Conservation (phyloP, 768 basidiomycete genomes). For the Boletales sp. region DNA sequence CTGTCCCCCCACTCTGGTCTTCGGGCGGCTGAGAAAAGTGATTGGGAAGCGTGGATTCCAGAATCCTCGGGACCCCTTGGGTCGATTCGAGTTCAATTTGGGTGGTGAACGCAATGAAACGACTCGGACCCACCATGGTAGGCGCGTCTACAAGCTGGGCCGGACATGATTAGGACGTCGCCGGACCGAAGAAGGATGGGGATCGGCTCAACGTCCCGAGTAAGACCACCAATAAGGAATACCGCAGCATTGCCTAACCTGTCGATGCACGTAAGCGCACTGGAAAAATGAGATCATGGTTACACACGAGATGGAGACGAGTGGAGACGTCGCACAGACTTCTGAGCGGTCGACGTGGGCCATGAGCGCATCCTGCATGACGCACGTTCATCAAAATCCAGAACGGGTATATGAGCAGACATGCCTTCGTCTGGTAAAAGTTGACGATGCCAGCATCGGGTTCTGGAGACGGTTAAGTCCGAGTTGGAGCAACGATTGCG, state of each 20-base stretch:
- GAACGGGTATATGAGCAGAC: not conserved
- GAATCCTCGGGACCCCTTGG: conserved; percentile 80
- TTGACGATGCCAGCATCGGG: conserved; percentile 98
- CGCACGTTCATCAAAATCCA: not conserved
- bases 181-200: conserved; percentile 88
- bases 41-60: conserved; percentile 74
- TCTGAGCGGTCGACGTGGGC: conserved; percentile 98
- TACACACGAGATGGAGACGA: conserved; percentile 90
- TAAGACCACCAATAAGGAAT: conserved; percentile 84
- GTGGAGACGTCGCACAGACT: conserved; percentile 84
- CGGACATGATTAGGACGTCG: conserved; percentile 92
- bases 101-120: not conserved
- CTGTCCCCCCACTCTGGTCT: conserved; percentile 26
- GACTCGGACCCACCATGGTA: conserved; percentile 90
- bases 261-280: not conserved
- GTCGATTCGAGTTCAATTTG: not conserved
- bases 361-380: conserved; percentile 79
- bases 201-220: conserved; percentile 71
- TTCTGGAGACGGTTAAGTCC: conserved; percentile 41
- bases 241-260: conserved; percentile 88
- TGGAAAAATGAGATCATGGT: not conserved
- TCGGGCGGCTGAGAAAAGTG: conserved; percentile 39
- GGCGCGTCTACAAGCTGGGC: conserved; percentile 76
- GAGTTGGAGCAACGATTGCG: conserved; percentile 3
- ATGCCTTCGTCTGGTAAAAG: conserved; percentile 80